Evolutionary conservation across 495 filamentous ascomycete species (phyloP), one percentile per base, ranked within the genome.

Genomic region (Astrothelium macrocarpum): DNA sequence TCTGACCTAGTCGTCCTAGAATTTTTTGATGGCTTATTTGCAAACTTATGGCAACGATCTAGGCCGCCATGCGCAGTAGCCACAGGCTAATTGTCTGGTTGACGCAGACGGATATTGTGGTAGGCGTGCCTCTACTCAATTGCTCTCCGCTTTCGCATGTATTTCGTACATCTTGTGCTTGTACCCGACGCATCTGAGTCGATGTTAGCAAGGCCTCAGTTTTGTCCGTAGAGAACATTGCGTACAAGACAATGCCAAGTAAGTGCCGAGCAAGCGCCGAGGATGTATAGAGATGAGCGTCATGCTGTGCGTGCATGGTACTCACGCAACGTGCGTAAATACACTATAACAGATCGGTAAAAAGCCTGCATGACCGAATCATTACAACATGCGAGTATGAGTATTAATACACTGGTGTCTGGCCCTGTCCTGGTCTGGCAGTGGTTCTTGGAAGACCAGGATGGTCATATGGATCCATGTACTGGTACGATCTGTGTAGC

Each of bases 161-260:
- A 39, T 39, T 39, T 39, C 14, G 34, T 39, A 39, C 65, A 53
- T 70, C 23, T 39, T 68, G 11, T 32, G 20, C 1, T 16, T 49
- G 45, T 18, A 49, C 45, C n/a, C 43, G n/a, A 49, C 43, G 43
- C 18, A 49, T 49, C 43, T 49, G 43, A 49, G 43, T 49, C 43
- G n/a, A 49, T 49, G 43, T 49, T 18, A 49, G n/a, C 18, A 49
- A 49, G 43, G 18, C 43, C 43, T 49, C 43, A 49, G 43, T 20
- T 49, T 49, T 49, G 43, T 18, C 18, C 43, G 43, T 49, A 49
- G 43, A 49, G 43, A 49, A 49, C 18, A 49, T 49, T 18, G 43
- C 43, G 43, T 49, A 49, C 43, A 49, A 49, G 43, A 14, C 9
- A 49, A 49, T 20, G 43, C 43, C 43, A 18, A 49, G 43, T 18